Base-by-base conservation (phyloP, 2,329 filamentous ascomycete species). In the Elsinoe arachidis region DNA sequence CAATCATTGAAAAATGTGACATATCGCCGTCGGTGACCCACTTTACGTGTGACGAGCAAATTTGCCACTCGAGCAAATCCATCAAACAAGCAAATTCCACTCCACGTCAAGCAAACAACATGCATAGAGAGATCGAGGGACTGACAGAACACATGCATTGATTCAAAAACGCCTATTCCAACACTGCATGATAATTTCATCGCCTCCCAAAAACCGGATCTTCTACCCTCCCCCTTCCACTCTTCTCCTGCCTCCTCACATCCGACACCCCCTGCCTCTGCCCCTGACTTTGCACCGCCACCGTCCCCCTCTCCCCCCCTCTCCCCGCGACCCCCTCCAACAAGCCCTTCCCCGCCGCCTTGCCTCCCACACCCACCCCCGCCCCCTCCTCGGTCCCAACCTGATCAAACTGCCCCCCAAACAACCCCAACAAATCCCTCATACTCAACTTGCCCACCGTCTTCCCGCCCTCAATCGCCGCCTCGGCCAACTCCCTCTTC, bases 371-470 rank as follows among this genome's bases (percentile, higher is more conserved):
- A 17, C 73, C 73, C 34, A 73, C 72, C 46, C 76, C 23, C 26
- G 26, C 19, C 41, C 41, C 41, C 21, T 46, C 41, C 11, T 46
- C 41, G 3, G 17, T 46, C 19, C 59, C 65, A 19, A 60, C 73
- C 37, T 71, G 69, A 63, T 83, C 80, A 0, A 80, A 80, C 66
- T 89, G 85, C 30, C 84, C 83, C 61, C 83, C 84, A 76, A 99
- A 99, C 58, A 99, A 79, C 52, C 88, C 85, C 71, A 99, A 80
- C 70, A 99, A 95, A 73, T 99, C 93, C 68, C 90, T 86, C 82
- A 97, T 85, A 49, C 86, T 89, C 52, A 99, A 78, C 75, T 96
- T 96, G 69, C 88, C 83, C 14, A 84, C 82, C 60, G 86, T 88
- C 68, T 84, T 87, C 69, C 84, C 85, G 61, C 85, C 84, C 71